These are phyloP conservation scores for Dendrostoma leiphaemia DNA, from an alignment of 2,329 filamentous ascomycete genomes.

Conservation along the genomic window DNA sequence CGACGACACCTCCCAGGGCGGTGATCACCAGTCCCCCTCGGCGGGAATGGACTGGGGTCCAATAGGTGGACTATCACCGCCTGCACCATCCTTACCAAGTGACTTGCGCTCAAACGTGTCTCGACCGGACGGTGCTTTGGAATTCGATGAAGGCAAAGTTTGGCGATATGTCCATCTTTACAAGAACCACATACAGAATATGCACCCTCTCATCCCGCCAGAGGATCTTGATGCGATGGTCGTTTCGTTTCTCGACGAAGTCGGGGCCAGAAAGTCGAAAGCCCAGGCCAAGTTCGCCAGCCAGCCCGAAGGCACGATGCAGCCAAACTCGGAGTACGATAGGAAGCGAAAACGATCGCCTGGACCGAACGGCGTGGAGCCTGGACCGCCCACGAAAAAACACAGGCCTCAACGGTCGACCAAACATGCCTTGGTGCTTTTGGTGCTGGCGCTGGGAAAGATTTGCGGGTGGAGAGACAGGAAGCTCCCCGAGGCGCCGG, in stretches of 20 bases:
- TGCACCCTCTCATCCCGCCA: constrained; percentile 62
- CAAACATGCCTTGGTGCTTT: constrained; percentile 76
- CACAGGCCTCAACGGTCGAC: constrained; percentile 64
- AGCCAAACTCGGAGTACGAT: constrained; percentile 27
- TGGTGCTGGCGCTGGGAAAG: constrained; percentile 83
- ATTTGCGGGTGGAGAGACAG: constrained; percentile 60
- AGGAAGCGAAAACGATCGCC: constrained; percentile 58
- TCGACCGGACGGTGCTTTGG: constrained; percentile 47
- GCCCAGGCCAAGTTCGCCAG: constrained; percentile 22
- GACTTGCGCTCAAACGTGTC: constrained; percentile 37
- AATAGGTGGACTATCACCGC: constrained; percentile 49
- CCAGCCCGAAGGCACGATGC: constrained; percentile 1
- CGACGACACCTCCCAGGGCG: constrained; percentile 42
- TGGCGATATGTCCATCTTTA: constrained; percentile 55
- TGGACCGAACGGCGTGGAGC: constrained; percentile 32
- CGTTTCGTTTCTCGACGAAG: constrained; percentile 47
- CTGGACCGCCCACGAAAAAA: constrained; percentile 34
- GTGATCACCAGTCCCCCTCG: constrained; percentile 53
- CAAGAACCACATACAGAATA: constrained; percentile 60
- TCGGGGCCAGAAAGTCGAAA: constrained; percentile 34
- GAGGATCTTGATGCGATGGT: constrained; percentile 52
- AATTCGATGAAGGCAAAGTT: constrained; percentile 51
- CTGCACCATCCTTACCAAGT: constrained; percentile 27
- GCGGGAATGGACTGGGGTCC: constrained; percentile 59
- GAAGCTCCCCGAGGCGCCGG: constrained; percentile 56